These are phyloP conservation scores for Neonectria punicea DNA, from an alignment of 2,329 filamentous ascomycete genomes.

Conservation along the genomic window DNA sequence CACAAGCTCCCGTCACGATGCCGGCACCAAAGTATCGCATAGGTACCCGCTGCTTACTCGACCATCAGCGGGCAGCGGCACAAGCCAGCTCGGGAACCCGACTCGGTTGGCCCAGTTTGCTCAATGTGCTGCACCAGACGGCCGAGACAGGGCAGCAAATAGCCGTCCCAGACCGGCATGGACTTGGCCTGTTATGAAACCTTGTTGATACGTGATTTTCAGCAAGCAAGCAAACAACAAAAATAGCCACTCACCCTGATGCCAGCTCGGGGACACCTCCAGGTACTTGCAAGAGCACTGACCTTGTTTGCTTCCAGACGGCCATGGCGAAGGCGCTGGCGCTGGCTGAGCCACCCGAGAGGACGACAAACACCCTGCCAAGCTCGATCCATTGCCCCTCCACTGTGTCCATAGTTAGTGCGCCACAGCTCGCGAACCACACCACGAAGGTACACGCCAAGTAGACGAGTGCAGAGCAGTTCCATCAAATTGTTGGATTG, in stretches of 20 bases:
- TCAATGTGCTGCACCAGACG: background rate
- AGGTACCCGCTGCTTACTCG: background rate
- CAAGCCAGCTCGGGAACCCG: background rate
- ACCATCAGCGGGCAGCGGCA: background rate
- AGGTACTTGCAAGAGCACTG: background rate
- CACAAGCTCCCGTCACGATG: background rate
- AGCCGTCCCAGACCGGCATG: conserved; percentile 1
- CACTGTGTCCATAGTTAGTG: background rate
- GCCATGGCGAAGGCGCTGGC: background rate
- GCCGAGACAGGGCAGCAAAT: background rate
- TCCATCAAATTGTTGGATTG: background rate
- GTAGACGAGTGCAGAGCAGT: background rate
- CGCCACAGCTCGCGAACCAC: conserved; percentile 22
- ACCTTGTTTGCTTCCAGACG: background rate
- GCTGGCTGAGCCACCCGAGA: conserved; percentile 36
- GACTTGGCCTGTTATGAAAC: conserved; percentile 12
- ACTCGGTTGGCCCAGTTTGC: background rate
- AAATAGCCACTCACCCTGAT: background rate
- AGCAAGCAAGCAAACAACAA: background rate
- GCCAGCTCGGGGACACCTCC: background rate
- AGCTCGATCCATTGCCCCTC: conserved; percentile 17
- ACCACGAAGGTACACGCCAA: background rate
- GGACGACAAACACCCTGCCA: conserved; percentile 36
- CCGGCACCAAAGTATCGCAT: background rate
- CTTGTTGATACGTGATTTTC: conserved; percentile 13